Conservation (phyloP, 768 basidiomycete genomes). For the Boletellus sp. region DNA sequence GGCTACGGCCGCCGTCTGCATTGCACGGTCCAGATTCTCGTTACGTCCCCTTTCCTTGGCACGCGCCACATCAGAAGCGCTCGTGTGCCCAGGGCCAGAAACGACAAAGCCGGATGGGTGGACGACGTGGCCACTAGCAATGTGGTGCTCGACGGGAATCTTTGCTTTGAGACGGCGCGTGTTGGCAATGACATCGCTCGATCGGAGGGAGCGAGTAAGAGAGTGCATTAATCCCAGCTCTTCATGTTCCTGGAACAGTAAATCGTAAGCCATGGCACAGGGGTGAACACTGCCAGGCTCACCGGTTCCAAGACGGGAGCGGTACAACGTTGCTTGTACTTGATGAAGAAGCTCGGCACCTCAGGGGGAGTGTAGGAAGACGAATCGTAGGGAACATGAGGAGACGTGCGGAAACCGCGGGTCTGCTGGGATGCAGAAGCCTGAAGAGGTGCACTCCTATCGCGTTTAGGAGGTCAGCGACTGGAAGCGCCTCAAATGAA, state of each 20-base stretch:
- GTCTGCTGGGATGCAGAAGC: conserved; percentile 7
- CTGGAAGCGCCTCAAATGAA: conserved; percentile 29
- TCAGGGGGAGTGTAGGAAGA: conserved; percentile 25
- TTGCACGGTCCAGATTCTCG: conserved; percentile 13
- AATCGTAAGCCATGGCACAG: neutral
- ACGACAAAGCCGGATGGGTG: conserved; percentile 30
- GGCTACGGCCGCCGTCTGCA: conserved; percentile 32
- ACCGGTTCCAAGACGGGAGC: conserved; percentile 3
- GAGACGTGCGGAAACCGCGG: conserved; percentile 26
- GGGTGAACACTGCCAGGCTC: neutral
- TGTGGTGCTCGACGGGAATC: conserved; percentile 26
- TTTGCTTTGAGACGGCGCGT: conserved; percentile 30
- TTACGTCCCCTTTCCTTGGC: conserved; percentile 26
- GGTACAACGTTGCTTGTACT: conserved; percentile 23
- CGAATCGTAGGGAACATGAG: conserved; percentile 13
- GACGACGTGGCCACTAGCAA: conserved; percentile 12
- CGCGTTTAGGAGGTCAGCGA: conserved; percentile 30
- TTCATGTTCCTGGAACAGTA: conserved; percentile 4
- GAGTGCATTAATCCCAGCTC: conserved; percentile 22
- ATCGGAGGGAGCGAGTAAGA: conserved; percentile 18
- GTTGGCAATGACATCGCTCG: conserved; percentile 24
- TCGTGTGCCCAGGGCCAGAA: conserved; percentile 27
- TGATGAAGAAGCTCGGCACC: conserved; percentile 28
- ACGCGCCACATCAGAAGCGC: conserved; percentile 22
- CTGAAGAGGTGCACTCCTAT: conserved; percentile 20